Conservation (phyloP, 2,329 filamentous ascomycete species). For the Colletotrichum spinosum region DNA sequence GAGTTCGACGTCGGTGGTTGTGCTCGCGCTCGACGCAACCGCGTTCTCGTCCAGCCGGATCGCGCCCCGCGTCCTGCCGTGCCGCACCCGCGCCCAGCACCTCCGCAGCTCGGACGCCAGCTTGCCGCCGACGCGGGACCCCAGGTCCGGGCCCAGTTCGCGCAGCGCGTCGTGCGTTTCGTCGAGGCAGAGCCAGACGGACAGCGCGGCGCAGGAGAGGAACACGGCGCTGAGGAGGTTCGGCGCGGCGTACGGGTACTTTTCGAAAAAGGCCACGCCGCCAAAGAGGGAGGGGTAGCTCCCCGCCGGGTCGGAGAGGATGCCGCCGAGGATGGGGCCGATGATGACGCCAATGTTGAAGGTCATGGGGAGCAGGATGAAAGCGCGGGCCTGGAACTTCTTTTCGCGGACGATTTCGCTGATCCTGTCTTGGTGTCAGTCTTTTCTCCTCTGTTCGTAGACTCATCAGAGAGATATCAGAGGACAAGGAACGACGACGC, state of each 20-base stretch:
- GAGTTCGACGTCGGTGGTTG: conserved; percentile 45
- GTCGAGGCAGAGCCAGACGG: conserved; percentile 63
- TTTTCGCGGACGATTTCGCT: conserved; percentile 61
- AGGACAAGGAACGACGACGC: background rate
- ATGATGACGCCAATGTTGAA: conserved; percentile 60
- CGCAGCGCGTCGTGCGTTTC: conserved; percentile 62
- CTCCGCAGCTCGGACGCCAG: conserved; percentile 46
- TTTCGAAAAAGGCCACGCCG: conserved; percentile 55
- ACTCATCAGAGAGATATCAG: background rate
- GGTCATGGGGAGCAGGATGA: conserved; percentile 60
- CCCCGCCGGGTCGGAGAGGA: conserved; percentile 74
- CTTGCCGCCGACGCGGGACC: conserved; percentile 53
- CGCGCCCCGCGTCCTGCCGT: background rate
- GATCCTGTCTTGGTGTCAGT: conserved; percentile 42
- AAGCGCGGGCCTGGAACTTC: conserved; percentile 60
- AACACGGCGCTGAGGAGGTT: conserved; percentile 65
- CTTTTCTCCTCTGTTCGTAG: background rate
- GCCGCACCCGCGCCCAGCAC: conserved; percentile 37
- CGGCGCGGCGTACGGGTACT: conserved; percentile 66
- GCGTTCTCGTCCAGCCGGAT: conserved; percentile 29
- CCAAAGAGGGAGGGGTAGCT: conserved; percentile 68
- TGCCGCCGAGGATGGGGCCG: conserved; percentile 69
- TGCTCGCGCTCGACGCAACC: conserved; percentile 44
- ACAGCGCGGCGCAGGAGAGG: conserved; percentile 54
- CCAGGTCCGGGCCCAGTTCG: conserved; percentile 53